Base-by-base conservation (phyloP, 495 filamentous ascomycete genomes). In the Aspergillus olivimuriae region DNA sequence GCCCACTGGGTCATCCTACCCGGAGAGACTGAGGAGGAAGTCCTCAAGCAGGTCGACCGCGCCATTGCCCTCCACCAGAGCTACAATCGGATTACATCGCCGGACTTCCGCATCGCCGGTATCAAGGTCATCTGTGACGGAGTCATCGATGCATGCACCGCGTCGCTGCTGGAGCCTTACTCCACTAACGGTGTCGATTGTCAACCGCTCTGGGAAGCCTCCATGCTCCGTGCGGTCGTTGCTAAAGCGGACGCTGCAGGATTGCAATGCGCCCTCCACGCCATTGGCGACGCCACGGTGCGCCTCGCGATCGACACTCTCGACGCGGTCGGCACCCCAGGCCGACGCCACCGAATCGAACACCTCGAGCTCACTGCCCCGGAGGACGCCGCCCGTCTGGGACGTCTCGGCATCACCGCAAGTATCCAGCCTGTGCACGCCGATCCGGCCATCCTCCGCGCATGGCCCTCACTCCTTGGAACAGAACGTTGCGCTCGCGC, bases 101-200 rank as follows among this genome's bases (percentile, higher is more conserved):
- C 75, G 0, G 70, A 76, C 33, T 78, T 80, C 38, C 63, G 76
- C 21, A 60, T 85, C 12, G 70, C 76, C 1, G 81, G 81, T n/a
- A 75, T 84, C 51, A 85, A 85, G 47, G 62, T 85, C 16, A 84
- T 85, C 33, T 80, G 78, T 44, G 81, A 85, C 43, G 81, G 81
- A 1, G 77, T 83, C 7, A 66, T 85, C 34, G 81, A 85, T 45
- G 78, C 74, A 0, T 85, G 80, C 56, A 85, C 81, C 4, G 81
- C 81, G 0, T 78, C 73, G 3, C 58, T 85, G 22, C 59, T 66
- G 4, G 70, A 82, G 55, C 80, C 81, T 4, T 85, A 85, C 52
- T 55, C 68, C 12, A 63, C 66, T 11, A 71, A 16, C 14, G 26
- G n/a, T 22, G 18, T 16, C 10, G 34, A 34, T 16, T 54, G 61